These are phyloP conservation scores for Phytophthora brassicae DNA, from an alignment of 352 stramenopile species.

Conservation along the genomic window DNA sequence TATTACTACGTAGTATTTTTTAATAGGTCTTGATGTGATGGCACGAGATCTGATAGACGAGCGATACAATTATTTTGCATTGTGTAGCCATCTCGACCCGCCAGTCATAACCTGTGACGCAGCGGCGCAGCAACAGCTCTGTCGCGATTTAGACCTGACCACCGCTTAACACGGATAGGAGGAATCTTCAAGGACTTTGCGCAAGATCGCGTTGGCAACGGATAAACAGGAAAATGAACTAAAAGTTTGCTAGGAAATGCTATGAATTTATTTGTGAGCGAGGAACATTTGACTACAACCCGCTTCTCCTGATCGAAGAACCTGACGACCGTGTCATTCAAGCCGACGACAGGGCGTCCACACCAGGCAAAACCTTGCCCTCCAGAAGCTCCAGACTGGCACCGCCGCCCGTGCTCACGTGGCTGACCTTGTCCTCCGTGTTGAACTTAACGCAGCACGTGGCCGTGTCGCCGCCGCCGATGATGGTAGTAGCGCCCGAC, in stretches of 20 bases:
- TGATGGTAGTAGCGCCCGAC: constrained; percentile 95
- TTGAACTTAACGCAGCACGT: constrained; percentile 89
- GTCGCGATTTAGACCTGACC: constrained; percentile 1
- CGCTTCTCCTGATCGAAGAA: constrained; percentile 26
- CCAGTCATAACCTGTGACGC: constrained; percentile 1
- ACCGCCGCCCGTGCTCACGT: constrained; percentile 93
- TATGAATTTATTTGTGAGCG: constrained; percentile 28
- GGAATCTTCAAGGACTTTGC: constrained; percentile 6
- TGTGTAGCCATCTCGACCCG: too few relatives aligned
- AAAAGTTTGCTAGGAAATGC: constrained; percentile 14
- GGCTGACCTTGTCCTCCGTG: constrained; percentile 89
- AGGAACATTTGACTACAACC: constrained; percentile 30
- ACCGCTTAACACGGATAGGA: constrained; percentile 12
- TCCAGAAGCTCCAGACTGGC: constrained; percentile 97
- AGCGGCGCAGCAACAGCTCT: background rate
- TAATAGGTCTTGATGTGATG: too few relatives aligned
- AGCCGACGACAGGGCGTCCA: constrained; percentile 91
- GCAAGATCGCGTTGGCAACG: constrained; percentile 12
- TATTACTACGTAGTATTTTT: too few relatives aligned
- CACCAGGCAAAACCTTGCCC: constrained; percentile 98
- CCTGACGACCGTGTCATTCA: constrained; percentile 36
- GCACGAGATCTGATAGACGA: constrained; percentile 1
- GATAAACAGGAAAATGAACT: constrained; percentile 3
- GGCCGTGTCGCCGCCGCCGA: constrained; percentile 98
- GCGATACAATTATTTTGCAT: background rate